phyloP scores from a whole-genome alignment of 2,329 filamentous ascomycete genomes.

The Nigrospora oryzae region DNA sequence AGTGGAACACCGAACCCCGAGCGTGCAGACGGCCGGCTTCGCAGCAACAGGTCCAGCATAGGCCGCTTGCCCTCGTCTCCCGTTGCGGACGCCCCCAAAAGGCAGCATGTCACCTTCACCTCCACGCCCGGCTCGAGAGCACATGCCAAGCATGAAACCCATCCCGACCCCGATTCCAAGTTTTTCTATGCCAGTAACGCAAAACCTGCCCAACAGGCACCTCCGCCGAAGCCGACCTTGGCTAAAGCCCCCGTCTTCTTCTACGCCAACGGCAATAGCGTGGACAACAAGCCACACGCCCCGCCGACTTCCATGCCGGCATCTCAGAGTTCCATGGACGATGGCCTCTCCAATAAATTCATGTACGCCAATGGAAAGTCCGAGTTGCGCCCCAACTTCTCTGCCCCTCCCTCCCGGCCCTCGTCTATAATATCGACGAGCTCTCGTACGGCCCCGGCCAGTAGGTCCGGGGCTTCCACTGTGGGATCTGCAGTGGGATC shows the following conservation, averaged over 20 bases:
- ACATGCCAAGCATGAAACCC: conserved; percentile 16
- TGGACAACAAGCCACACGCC: conserved; percentile 28
- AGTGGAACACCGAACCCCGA: conserved; percentile 43
- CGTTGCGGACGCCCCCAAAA: conserved; percentile 19
- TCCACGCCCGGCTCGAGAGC: conserved; percentile 18
- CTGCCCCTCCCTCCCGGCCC: conserved; percentile 28
- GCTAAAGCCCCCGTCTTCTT: conserved; percentile 42
- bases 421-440: conserved; percentile 36
- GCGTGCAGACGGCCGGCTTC: not conserved
- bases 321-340: conserved; percentile 22
- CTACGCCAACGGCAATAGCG: conserved; percentile 42
- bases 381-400: conserved; percentile 29
- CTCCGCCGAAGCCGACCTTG: conserved; percentile 13
- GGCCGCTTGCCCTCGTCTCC: conserved; percentile 23
- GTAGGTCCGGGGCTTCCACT: conserved; percentile 22
- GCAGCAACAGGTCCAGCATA: conserved; percentile 16
- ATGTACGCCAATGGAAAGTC: conserved; percentile 65
- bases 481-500: conserved; percentile 18
- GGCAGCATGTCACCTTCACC: conserved; percentile 29
- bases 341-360: conserved; percentile 52
- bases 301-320: conserved; percentile 23
- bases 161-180: conserved; percentile 43
- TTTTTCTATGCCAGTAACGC: conserved; percentile 92
- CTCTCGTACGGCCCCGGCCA: conserved; percentile 29
- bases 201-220: conserved; percentile 33